These are phyloP conservation scores for Cenchrus purpureus DNA, from an alignment of 176 grass and related monocot species.

Conservation along the genomic window DNA sequence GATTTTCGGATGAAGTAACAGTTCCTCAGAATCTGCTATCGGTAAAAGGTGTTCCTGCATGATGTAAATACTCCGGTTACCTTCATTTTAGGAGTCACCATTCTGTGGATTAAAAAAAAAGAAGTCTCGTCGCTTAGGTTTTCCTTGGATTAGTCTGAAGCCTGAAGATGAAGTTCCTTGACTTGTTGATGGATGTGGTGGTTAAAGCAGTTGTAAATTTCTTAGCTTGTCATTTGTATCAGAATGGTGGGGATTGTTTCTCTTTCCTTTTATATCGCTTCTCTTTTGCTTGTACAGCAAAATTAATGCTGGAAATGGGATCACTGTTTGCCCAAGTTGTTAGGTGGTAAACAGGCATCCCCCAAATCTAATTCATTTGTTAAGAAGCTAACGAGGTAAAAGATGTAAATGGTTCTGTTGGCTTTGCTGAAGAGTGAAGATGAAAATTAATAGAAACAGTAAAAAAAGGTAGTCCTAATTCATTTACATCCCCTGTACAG, in stretches of 20 bases:
- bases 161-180: slow-evolving; percentile 34
- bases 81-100: slow-evolving; percentile 40
- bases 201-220: slow-evolving; percentile 46
- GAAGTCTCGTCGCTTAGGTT: background rate
- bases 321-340: slow-evolving; percentile 49
- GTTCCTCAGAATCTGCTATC: slow-evolving; percentile 19
- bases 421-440: slow-evolving; percentile 20
- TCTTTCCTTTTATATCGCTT: slow-evolving; percentile 17
- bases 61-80: slow-evolving; percentile 58
- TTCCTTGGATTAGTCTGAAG: slow-evolving; percentile 36
- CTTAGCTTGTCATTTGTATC: slow-evolving; percentile 34
- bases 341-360: slow-evolving; percentile 35
- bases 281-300: slow-evolving; percentile 59
- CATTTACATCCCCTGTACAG: background rate
- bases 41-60: slow-evolving; percentile 35
- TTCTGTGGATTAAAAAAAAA: background rate
- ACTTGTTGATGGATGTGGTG: slow-evolving; percentile 43
- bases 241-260: slow-evolving; percentile 37
- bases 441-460: background rate
- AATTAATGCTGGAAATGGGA: slow-evolving; percentile 56
- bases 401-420: slow-evolving; percentile 53
- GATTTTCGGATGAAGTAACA: slow-evolving; percentile 90
- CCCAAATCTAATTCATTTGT: slow-evolving; percentile 60
- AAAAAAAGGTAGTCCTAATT: background rate
- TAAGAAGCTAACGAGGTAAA: slow-evolving; percentile 35